Evolutionary conservation across 306 rosid genomes (phyloP), one percentile per base, ranked within the genome.

Genomic region (Sechiopsis laciniata): DNA sequence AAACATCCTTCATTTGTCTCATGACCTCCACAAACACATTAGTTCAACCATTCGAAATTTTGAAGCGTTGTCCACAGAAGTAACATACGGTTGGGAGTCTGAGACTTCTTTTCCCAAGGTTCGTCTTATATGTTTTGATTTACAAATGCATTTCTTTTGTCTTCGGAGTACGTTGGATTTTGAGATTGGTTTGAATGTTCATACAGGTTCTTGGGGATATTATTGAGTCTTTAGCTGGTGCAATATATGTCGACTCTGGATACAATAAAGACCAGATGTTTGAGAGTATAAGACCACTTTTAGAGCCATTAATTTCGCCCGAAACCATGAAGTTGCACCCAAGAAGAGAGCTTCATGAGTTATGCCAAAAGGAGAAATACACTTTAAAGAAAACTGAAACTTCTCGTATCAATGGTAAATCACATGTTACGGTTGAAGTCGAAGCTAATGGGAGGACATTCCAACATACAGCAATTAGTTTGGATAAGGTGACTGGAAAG

Each of bases 151-250:
- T 14, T 57, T 10, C 35, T 59, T 55, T 19, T 61, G n/a, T 14
- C 78, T 57, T 53, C 55, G 0, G 3, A 60, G 48, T 29, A 60
- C 26, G 14, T 58, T 26, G 29, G 29, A 26, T 58, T 78, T 72
- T 66, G 54, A 65, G 75, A 69, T 58, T 40, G 15, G 20, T 78
- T 62, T 67, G 65, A 54, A 68, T 62, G 17, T 62, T 32, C 68
- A 32, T 62, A 62, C 61, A 92, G 96, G 98, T 90, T 26, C 90
- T 92, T 24, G 96, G 86, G 54, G 98, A 92, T 78, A 76, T 92
- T 5, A 81, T 92, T 2, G 95, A 92, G 82, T 90, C 98, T 80
- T 58, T 92, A 50, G 96, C 90, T 10, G 96, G 96, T 61, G 96
- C 98, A 55, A 84, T 92, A 61, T 74, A 79, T 22, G 90, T 92